Conservation (phyloP, 1,139 yeast species). For the Lodderomyces orthopsilosis region DNA sequence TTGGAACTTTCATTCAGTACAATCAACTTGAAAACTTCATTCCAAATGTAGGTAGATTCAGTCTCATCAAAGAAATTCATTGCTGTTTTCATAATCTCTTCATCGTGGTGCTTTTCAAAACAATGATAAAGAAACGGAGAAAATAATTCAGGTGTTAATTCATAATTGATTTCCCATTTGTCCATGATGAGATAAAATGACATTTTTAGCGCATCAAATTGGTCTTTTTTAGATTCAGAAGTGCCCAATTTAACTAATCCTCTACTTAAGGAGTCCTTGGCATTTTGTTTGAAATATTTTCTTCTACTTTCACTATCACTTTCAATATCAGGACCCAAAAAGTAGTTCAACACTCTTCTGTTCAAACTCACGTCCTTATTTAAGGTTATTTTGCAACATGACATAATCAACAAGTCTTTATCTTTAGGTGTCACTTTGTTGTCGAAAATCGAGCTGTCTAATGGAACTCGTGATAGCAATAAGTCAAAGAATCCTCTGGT, state of each 20-base stretch:
- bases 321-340: slow-evolving; percentile 66
- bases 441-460: slow-evolving; percentile 59
- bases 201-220: slow-evolving; percentile 57
- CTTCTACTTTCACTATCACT: slow-evolving; percentile 15
- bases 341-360: slow-evolving; percentile 89
- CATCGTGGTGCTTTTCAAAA: slow-evolving; percentile 19
- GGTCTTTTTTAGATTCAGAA: slow-evolving; percentile 26
- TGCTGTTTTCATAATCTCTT: slow-evolving; percentile 55
- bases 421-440: slow-evolving; percentile 49
- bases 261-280: slow-evolving; percentile 44
- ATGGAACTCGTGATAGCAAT: slow-evolving; percentile 62
- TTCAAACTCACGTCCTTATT: slow-evolving; percentile 91
- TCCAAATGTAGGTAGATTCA: slow-evolving; percentile 78
- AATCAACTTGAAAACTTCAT: slow-evolving; percentile 41
- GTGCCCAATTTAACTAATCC: slow-evolving; percentile 54
- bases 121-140: slow-evolving; percentile 54
- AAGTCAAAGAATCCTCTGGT: slow-evolving; percentile 90
- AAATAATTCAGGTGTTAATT: slow-evolving; percentile 67
- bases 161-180: slow-evolving; percentile 87
- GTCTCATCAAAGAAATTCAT: slow-evolving; percentile 78
- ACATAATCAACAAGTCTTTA: slow-evolving; percentile 53
- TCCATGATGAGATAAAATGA: slow-evolving; percentile 72
- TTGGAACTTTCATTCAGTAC: slow-evolving; percentile 15
- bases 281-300: slow-evolving; percentile 59
- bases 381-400: slow-evolving; percentile 67